Evolutionary conservation across 2,329 filamentous ascomycete species (phyloP), one percentile per base, ranked within the genome.

Genomic region (Fusarium penzigii): DNA sequence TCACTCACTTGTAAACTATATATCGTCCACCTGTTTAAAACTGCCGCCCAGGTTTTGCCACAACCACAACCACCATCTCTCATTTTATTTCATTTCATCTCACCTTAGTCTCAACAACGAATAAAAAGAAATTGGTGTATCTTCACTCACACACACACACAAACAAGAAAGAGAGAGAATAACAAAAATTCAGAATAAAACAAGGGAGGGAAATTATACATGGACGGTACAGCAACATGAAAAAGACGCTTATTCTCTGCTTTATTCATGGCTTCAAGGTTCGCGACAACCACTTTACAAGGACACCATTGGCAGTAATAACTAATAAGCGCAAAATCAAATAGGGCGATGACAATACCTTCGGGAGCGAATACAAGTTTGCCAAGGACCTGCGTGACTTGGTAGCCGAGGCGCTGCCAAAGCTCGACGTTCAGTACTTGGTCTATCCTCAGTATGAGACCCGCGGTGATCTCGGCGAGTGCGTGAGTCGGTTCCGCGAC

Each of bases 251-350:
- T 38, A 73, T 95, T 39, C 75, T 95, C 53, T 89, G 88, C 68
- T 94, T 94, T 71, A 90, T 94, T 55, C 90, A 95, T 72, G 90
- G 90, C 68, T 95, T 95, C 82, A 91, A 94, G 81, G 84, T 85
- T 65, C 40, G 64, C 32, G 32, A 36, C 9, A 36, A 14, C 32
- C 10, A 14, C 13, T 36, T 36, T 12, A 11, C 32, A 36, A 5
- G 20, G 20, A 25, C 4, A 7, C 20, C 7, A 25, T 7, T 7
- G 7, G 4, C 20, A 25, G 7, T 5, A 25, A 25, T 65, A 40
- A 53, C 44, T 10, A 32, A 39, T 29, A 44, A 12, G 40, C 44
- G n/a, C 16, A 20, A 12, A 43, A 10, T 38, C 46, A 36, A 9
- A 41, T 59, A 89, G 86, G 90, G 90, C 64, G 86, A 82, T 70